A percentile compares a stretch with the other conserved stretches of the same genome.
These are phyloP conservation scores for Sicyos edulis DNA, from an alignment of 306 rosid genomes.

Conservation along the genomic window DNA sequence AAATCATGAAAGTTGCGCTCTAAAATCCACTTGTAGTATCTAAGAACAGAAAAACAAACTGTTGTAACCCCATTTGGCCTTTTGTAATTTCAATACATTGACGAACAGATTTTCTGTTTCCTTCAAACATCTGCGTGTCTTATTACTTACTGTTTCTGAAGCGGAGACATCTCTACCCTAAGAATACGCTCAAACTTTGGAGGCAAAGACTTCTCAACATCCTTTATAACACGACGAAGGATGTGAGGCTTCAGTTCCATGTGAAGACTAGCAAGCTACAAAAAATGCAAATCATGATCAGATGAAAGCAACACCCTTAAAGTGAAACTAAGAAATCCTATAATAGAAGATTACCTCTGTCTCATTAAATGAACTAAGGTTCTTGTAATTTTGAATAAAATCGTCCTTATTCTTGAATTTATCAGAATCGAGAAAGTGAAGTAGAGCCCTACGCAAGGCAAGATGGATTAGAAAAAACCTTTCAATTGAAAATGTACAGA, in stretches of 20 bases:
- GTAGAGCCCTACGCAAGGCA: conserved; percentile 69
- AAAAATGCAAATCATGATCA: conserved; percentile 19
- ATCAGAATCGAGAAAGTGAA: conserved; percentile 83
- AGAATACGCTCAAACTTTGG: conserved; percentile 98
- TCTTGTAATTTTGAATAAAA: conserved; percentile 92
- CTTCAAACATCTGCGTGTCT: neutral
- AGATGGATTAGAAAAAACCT: conserved; percentile 1
- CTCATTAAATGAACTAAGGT: conserved; percentile 95
- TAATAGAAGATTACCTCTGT: conserved; percentile 55
- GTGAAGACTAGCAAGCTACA: conserved; percentile 94
- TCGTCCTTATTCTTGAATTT: conserved; percentile 93
- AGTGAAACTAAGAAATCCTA: neutral
- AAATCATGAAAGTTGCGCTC: conserved; percentile 96
- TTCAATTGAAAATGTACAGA: conserved; percentile 4
- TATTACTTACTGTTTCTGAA: conserved; percentile 83
- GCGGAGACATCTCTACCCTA: conserved; percentile 98
- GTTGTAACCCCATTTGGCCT: neutral
- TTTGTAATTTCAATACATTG: neutral
- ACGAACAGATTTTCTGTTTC: neutral
- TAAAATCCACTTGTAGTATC: conserved; percentile 99
- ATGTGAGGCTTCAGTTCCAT: conserved; percentile 98
- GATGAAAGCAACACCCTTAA: conserved; percentile 8
- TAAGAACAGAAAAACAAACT: conserved; percentile 25
- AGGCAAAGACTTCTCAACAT: conserved; percentile 98
- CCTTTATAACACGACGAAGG: conserved; percentile 95